phyloP scores from a whole-genome alignment of 805 yeast genomes.

The Komagataella ulmi region DNA sequence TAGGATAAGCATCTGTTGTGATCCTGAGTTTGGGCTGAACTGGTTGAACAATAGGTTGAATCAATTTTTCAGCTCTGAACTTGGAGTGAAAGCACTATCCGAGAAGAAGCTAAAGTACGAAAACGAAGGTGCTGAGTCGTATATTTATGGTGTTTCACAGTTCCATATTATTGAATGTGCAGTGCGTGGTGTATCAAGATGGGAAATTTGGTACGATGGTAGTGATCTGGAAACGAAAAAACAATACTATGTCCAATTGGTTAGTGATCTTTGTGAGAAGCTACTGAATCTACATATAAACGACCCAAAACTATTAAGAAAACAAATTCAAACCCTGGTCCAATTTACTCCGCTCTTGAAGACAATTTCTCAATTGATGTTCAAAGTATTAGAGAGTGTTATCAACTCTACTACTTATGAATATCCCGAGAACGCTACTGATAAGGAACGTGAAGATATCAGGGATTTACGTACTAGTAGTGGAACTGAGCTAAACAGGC shows the following conservation, averaged over 20 bases:
- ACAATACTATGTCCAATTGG: constrained; percentile 33
- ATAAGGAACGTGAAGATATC: constrained; percentile 66
- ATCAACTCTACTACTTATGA: constrained; percentile 76
- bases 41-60: constrained; percentile 75
- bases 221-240: constrained; percentile 40
- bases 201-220: constrained; percentile 84
- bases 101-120: constrained; percentile 38
- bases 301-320: constrained; percentile 72
- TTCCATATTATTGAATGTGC: constrained; percentile 81
- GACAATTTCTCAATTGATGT: constrained; percentile 62
- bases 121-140: constrained; percentile 51
- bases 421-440: constrained; percentile 52
- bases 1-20: constrained; percentile 74
- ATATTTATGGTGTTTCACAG: constrained; percentile 66
- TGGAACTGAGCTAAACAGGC: constrained; percentile 87
- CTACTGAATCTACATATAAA: constrained; percentile 62
- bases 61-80: constrained; percentile 52
- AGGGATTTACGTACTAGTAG: constrained; percentile 83
- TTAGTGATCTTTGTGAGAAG: constrained; percentile 62
- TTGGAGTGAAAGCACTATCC: constrained; percentile 56
- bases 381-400: constrained; percentile 74
- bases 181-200: constrained; percentile 83
- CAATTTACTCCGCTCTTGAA: constrained; percentile 87
- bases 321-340: constrained; percentile 83
- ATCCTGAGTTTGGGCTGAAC: constrained; percentile 64